A percentile compares a stretch with the other conserved stretches of the same genome.
Evolutionary conservation across 805 yeast genomes (phyloP).

Genomic region (Osmozyma mogii): DNA sequence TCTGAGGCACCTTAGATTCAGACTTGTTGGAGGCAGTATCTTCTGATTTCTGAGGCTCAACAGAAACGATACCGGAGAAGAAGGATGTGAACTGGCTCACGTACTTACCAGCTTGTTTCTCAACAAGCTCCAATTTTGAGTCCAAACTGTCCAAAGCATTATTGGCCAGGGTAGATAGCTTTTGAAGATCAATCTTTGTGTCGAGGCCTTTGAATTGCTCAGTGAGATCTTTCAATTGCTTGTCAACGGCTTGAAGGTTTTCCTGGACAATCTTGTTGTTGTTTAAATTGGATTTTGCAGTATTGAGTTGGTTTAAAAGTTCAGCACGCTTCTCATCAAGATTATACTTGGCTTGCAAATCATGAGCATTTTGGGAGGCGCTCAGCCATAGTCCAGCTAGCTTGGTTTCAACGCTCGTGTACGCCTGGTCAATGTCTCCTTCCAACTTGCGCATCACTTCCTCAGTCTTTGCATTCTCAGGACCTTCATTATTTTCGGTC

Average conservation of each 20-base stretch:
- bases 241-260: slow-evolving; percentile 18
- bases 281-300: slow-evolving; percentile 15
- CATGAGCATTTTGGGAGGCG: slow-evolving; percentile 26
- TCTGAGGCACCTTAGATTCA: no score
- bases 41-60: no score
- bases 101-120: slow-evolving; percentile 57
- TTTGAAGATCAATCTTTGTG: slow-evolving; percentile 16
- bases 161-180: slow-evolving; percentile 35
- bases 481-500: no score
- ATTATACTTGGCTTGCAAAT: slow-evolving; percentile 20
- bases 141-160: slow-evolving; percentile 65
- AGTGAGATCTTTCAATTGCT: slow-evolving; percentile 18
- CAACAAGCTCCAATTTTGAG: slow-evolving; percentile 60
- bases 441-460: slow-evolving; percentile 45
- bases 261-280: slow-evolving; percentile 12
- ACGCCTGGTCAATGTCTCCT: slow-evolving; percentile 44
- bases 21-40: no score
- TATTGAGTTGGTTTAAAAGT: slow-evolving; percentile 20
- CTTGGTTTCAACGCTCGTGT: slow-evolving; percentile 43
- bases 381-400: slow-evolving; percentile 26
- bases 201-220: slow-evolving; percentile 7
- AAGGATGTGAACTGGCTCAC: slow-evolving; percentile 52
- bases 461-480: slow-evolving; percentile 38
- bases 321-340: slow-evolving; percentile 22
- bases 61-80: slow-evolving; percentile 32